Conservation (phyloP, 2,329 filamentous ascomycete species). For the Emmonsiellopsis sp. region DNA sequence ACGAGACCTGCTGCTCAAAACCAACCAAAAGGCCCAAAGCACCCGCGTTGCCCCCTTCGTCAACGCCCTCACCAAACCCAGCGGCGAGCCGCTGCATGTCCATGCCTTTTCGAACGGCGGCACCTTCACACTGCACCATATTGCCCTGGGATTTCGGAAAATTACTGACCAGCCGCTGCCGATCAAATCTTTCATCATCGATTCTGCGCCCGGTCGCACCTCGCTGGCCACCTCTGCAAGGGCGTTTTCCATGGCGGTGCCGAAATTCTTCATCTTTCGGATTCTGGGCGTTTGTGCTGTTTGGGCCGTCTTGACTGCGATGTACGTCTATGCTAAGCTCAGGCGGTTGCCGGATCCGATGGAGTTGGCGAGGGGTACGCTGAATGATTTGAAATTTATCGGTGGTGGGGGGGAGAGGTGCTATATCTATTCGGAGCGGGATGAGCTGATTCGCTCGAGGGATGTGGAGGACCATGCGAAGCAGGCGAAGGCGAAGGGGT, state of each 20-base stretch:
- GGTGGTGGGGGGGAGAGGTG: slow-evolving; percentile 16
- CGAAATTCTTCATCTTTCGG: slow-evolving; percentile 21
- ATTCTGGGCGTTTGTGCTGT: slow-evolving; percentile 19
- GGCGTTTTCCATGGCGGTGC: slow-evolving; percentile 28
- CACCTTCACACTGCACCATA: slow-evolving; percentile 26
- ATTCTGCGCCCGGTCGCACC: slow-evolving; percentile 36
- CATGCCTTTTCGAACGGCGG: slow-evolving; percentile 46
- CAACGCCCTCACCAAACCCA: slow-evolving; percentile 20
- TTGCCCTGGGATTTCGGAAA: slow-evolving; percentile 30
- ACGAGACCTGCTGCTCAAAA: slow-evolving; percentile 20
- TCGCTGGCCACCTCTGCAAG: slow-evolving; percentile 17
- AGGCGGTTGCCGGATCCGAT: slow-evolving; percentile 17
- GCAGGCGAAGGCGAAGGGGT: slow-evolving; percentile 21
- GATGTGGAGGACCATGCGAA: slow-evolving; percentile 30
- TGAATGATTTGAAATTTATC: slow-evolving; percentile 22
- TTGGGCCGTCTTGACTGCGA: slow-evolving; percentile 15
- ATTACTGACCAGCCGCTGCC: slow-evolving; percentile 26
- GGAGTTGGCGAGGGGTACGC: slow-evolving; percentile 16
- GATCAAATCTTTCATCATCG: slow-evolving; percentile 34
- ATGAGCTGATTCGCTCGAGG: slow-evolving; percentile 26
- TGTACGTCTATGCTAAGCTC: slow-evolving; percentile 13
- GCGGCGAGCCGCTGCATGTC: slow-evolving; percentile 25
- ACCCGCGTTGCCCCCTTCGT: slow-evolving; percentile 26
- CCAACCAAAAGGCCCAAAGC: slow-evolving; percentile 15
- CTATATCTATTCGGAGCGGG: slow-evolving; percentile 32